These are phyloP conservation scores for Auricularia cornea DNA, from an alignment of 768 basidiomycete species.

Conservation along the genomic window DNA sequence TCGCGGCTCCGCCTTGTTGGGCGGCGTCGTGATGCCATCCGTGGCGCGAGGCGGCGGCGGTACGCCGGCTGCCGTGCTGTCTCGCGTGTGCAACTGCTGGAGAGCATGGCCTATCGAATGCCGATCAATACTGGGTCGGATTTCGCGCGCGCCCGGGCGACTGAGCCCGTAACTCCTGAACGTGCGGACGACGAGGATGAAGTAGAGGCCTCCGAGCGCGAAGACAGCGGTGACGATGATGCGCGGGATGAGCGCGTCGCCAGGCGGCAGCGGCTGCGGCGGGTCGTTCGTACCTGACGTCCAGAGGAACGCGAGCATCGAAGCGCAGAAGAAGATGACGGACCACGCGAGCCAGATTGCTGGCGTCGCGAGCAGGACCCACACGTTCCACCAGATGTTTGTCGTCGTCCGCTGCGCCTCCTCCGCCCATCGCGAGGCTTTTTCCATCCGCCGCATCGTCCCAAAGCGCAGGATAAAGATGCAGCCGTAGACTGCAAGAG, in stretches of 20 bases:
- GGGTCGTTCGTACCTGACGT: constrained; percentile 2
- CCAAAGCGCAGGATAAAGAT: constrained; percentile 65
- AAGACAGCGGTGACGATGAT: constrained; percentile 9
- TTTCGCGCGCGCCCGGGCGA: not conserved
- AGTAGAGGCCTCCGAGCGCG: constrained; percentile 9
- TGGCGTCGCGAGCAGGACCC: constrained; percentile 60
- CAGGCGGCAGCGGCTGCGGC: not conserved
- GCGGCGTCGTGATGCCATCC: not conserved
- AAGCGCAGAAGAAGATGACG: constrained; percentile 13
- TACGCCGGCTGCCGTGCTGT: not conserved
- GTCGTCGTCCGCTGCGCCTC: constrained; percentile 48
- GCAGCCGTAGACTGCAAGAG: constrained; percentile 47
- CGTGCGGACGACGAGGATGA: constrained; percentile 7
- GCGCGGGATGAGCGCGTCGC: constrained; percentile 5
- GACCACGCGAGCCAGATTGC: constrained; percentile 66
- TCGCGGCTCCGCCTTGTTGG: not conserved
- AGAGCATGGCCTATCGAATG: not conserved
- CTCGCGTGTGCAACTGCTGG: not conserved
- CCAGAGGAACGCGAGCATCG: constrained; percentile 11
- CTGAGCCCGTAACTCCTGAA: constrained; percentile 6
- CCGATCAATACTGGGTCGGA: not conserved
- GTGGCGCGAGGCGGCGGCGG: not conserved
- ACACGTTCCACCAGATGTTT: constrained; percentile 54
- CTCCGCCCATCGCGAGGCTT: constrained; percentile 68
- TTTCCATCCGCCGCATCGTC: constrained; percentile 63